Percentiles rank a stretch among this genome's conserved stretches.
These are phyloP conservation scores for Carex scoparia DNA, from an alignment of 176 grass and related monocot genomes.

Conservation along the genomic window DNA sequence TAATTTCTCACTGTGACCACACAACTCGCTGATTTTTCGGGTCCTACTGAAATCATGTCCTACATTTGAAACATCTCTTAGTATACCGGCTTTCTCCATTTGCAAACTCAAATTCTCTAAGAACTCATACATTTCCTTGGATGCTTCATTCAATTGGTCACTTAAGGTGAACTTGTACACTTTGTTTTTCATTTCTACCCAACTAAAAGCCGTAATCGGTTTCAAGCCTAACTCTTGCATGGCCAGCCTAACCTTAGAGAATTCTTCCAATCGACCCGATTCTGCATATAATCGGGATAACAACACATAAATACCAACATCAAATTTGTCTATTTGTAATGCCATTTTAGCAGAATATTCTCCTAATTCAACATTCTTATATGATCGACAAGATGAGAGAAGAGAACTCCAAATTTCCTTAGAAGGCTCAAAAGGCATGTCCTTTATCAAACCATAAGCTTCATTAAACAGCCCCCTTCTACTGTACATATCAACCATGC, in stretches of 20 bases:
- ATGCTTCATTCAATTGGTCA: conserved; percentile 31
- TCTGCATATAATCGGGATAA: conserved; percentile 56
- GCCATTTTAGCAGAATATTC: conserved; percentile 46
- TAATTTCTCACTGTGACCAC: conserved; percentile 75
- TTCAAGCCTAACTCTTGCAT: conserved; percentile 57
- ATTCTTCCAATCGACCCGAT: conserved; percentile 49
- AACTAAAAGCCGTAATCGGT: conserved; percentile 43
- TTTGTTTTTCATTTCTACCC: conserved; percentile 45
- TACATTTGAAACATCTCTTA: conserved; percentile 38
- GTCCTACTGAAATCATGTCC: conserved; percentile 38
- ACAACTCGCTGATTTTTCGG: conserved; percentile 42
- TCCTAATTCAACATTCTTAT: conserved; percentile 42
- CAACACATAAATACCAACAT: conserved; percentile 55
- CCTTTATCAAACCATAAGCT: conserved; percentile 60
- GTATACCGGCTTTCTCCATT: conserved; percentile 44
- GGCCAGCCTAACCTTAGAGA: conserved; percentile 38
- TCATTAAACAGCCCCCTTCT: conserved; percentile 58
- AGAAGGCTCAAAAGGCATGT: conserved; percentile 65
- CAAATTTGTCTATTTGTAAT: conserved; percentile 54
- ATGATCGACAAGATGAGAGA: conserved; percentile 53
- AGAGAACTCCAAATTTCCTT: conserved; percentile 50
- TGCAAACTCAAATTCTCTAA: conserved; percentile 42
- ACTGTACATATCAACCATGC: conserved; percentile 63
- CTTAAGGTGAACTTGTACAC: conserved; percentile 50
- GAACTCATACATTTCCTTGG: conserved; percentile 46